Base-by-base conservation (phyloP, 768 basidiomycete species). In the Agaricus blazei region DNA sequence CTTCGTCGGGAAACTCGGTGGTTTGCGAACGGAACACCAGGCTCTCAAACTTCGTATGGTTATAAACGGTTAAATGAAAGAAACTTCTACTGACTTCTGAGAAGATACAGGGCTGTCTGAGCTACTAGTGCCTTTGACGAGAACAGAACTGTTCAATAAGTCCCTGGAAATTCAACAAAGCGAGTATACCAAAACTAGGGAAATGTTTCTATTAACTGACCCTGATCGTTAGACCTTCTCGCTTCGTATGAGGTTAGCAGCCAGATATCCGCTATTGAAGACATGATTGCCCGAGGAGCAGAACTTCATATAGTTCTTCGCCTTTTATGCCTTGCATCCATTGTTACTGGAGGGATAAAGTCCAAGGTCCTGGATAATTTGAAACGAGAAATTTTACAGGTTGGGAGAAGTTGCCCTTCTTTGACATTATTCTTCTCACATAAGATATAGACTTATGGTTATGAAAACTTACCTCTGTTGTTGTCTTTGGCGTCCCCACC, bases 121-220 rank as follows among this genome's bases (percentile, higher is more conserved):
- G 70, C 73, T 93, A 65, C 77, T 99, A 42, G 83, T 93, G 57
- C 85, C 90, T 24, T 75, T 87, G 57, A 98, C 95, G 1, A 77
- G 83, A 51, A 89, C 90, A 12, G 90, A 96, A 40, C 72, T 87
- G 45, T 99, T 99, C 72, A 93, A 93, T 70, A 88, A 85, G 64
- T 89, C 87, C 9, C 75, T 99, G 9, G 95, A 98, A 72, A 88
- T 97, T 12, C 96, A 98, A 65, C 97, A 98, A 69, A 98, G 94
- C 93, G 64, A 65, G 82, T 67, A 34, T 8, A 37, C 19, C 19
- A 19, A 19, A 19, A 26, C 28, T 38, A 14, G 23, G 11, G 54
- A 59, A 15, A 34, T 15, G 45, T 26, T 28, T 28, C 36, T 45
- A 48, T 24, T 24, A 23, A 12, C 34, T 53, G 26, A 49, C 19